A percentile compares a stretch with the other conserved stretches of the same genome.
These are phyloP conservation scores for Candida ulmi DNA, from an alignment of 805 yeast species.

Conservation along the genomic window DNA sequence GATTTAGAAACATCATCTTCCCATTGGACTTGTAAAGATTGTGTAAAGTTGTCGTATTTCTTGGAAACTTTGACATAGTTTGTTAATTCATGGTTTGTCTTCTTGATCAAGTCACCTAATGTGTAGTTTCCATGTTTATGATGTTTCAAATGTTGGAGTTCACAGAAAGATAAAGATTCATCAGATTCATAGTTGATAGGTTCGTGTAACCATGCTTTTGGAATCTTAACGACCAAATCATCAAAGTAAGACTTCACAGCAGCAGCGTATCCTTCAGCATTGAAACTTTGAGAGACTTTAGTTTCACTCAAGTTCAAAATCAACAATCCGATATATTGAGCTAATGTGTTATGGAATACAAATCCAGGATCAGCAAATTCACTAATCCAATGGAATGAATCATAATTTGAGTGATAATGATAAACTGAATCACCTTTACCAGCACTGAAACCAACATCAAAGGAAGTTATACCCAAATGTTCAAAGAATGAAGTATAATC, in stretches of 20 bases:
- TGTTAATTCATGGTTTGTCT: slow-evolving; percentile 23
- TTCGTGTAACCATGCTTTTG: slow-evolving; percentile 31
- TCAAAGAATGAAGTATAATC: slow-evolving; percentile 61
- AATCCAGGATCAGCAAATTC: slow-evolving; percentile 58
- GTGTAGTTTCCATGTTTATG: slow-evolving; percentile 9
- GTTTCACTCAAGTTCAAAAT: slow-evolving; percentile 43
- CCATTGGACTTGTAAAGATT: slow-evolving; percentile 21
- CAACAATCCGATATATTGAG: slow-evolving; percentile 47
- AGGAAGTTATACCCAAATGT: slow-evolving; percentile 53
- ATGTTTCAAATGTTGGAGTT: slow-evolving; percentile 5
- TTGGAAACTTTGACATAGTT: slow-evolving; percentile 18
- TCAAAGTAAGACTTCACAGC: slow-evolving; percentile 33
- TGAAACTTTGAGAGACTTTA: slow-evolving; percentile 37
- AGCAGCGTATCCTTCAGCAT: slow-evolving; percentile 31
- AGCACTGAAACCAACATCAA: slow-evolving; percentile 51
- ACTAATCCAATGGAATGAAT: slow-evolving; percentile 67
- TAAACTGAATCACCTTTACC: slow-evolving; percentile 50
- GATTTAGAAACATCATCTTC: slow-evolving; percentile 22
- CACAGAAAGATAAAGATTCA: slow-evolving; percentile 5
- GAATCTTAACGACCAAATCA: slow-evolving; percentile 30
- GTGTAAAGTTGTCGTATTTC: slow-evolving; percentile 22
- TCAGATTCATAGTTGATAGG: slow-evolving; percentile 10
- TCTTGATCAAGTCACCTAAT: slow-evolving; percentile 24
- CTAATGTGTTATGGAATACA: slow-evolving; percentile 49
- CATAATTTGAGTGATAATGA: slow-evolving; percentile 74